Evolutionary conservation across 441 rosid genomes (phyloP).

Genomic region (Raphanus hybrid): DNA sequence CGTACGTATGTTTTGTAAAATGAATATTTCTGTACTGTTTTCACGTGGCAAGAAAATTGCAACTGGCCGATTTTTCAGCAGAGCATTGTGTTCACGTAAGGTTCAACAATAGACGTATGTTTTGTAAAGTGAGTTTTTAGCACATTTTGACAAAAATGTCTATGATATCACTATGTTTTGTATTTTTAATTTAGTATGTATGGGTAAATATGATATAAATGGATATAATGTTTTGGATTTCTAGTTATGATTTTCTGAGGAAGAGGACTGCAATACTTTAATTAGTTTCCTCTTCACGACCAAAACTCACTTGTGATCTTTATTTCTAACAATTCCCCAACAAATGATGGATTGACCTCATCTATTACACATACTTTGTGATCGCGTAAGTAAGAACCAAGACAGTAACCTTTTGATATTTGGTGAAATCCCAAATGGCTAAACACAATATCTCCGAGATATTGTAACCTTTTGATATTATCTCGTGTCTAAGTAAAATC

Average conservation of each 20-base stretch:
- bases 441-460: background rate
- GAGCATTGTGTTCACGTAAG: background rate
- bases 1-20: background rate
- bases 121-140: background rate
- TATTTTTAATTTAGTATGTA: no score
- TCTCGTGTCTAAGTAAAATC: background rate
- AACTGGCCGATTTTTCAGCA: constrained; percentile 17
- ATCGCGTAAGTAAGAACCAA: background rate
- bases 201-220: no score
- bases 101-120: background rate
- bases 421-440: background rate
- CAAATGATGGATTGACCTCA: background rate
- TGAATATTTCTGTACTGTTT: background rate
- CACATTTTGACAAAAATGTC: no score
- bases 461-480: background rate
- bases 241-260: background rate
- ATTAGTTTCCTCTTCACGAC: background rate
- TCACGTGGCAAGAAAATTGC: constrained; percentile 7
- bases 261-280: background rate
- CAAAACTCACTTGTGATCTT: background rate
- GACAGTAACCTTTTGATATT: background rate
- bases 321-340: background rate
- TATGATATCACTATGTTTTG: no score
- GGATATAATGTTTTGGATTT: no score
- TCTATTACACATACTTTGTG: background rate